Percentiles rank a stretch among this genome's conserved stretches.
Evolutionary conservation across 1,139 yeast species (phyloP).

Genomic region (Williopsis jadinii): DNA sequence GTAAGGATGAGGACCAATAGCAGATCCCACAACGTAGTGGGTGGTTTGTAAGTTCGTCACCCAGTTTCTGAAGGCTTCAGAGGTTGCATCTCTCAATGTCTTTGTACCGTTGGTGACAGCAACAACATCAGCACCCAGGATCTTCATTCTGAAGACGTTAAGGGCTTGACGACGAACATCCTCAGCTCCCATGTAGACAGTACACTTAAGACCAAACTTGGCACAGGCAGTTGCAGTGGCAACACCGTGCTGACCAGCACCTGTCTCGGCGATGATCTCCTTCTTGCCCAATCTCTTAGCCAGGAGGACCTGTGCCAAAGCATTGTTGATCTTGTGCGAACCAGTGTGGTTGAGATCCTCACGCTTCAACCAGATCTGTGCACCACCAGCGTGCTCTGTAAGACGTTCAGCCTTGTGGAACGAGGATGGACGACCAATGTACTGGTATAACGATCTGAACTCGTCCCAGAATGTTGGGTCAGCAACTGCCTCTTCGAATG

Average conservation of each 20-base stretch:
- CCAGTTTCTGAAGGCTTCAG: slow-evolving; percentile 96
- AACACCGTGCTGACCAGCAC: slow-evolving; percentile 99
- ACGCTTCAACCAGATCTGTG: slow-evolving; percentile 95
- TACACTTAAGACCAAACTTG: slow-evolving; percentile 90
- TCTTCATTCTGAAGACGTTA: slow-evolving; percentile 94
- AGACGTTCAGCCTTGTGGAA: slow-evolving; percentile 88
- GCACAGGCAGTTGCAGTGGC: slow-evolving; percentile 99
- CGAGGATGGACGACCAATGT: slow-evolving; percentile 95
- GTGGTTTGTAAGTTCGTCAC: slow-evolving; percentile 80
- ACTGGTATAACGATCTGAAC: slow-evolving; percentile 70
- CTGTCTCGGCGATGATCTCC: slow-evolving; percentile 94
- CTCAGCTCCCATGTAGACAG: slow-evolving; percentile 99
- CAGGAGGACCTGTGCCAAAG: slow-evolving; percentile 86
- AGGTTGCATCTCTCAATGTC: slow-evolving; percentile 95
- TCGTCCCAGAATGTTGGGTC: slow-evolving; percentile 94
- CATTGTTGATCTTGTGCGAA: slow-evolving; percentile 94
- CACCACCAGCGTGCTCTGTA: slow-evolving; percentile 90
- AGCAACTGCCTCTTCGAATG: slow-evolving; percentile 79
- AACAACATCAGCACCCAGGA: slow-evolving; percentile 91
- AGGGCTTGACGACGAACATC: slow-evolving; percentile 98
- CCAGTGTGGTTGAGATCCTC: slow-evolving; percentile 98
- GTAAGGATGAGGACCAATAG: slow-evolving; percentile 98
- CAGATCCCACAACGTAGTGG: slow-evolving; percentile 95
- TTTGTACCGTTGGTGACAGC: slow-evolving; percentile 93
- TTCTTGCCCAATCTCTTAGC: slow-evolving; percentile 91